Evolutionary conservation across 345 rosid species (phyloP).

Genomic region (Populus ilicifolia): DNA sequence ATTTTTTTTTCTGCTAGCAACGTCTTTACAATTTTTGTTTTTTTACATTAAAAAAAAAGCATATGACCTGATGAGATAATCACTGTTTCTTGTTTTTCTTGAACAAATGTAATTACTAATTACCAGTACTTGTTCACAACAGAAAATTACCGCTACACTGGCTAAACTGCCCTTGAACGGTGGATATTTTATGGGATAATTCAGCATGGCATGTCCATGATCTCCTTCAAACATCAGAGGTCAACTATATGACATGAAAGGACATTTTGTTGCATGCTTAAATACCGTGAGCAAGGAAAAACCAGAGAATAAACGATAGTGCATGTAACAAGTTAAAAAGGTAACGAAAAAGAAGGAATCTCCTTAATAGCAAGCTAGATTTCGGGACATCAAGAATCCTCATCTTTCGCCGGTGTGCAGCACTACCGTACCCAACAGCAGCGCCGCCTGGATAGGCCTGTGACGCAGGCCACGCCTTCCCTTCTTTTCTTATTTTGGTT

Average conservation of each 20-base stretch:
- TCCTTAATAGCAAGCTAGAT: not conserved
- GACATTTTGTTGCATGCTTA: not conserved
- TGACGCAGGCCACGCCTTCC: conserved; percentile 19
- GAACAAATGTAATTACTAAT: not conserved
- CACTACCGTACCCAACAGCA: conserved; percentile 11
- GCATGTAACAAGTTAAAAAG: not conserved
- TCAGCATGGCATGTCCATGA: not conserved
- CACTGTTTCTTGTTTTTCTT: too few relatives aligned
- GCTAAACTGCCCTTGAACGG: not conserved
- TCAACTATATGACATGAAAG: conserved; percentile 1
- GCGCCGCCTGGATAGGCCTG: conserved; percentile 24
- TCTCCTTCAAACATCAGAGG: not conserved
- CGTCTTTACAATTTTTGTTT: too few relatives aligned
- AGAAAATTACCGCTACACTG: not conserved
- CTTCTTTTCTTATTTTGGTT: not conserved
- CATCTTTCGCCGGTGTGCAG: conserved; percentile 16
- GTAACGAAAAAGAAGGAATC: not conserved
- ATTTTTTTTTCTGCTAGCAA: too few relatives aligned
- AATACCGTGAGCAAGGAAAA: conserved; percentile 5
- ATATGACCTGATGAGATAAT: not conserved
- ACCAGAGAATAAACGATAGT: not conserved
- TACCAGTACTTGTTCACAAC: too few relatives aligned
- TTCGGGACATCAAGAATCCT: not conserved
- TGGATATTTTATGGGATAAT: not conserved
- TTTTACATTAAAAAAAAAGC: too few relatives aligned